phyloP scores from a whole-genome alignment of 129 eudicot species.

The Escallonia herrerae region DNA sequence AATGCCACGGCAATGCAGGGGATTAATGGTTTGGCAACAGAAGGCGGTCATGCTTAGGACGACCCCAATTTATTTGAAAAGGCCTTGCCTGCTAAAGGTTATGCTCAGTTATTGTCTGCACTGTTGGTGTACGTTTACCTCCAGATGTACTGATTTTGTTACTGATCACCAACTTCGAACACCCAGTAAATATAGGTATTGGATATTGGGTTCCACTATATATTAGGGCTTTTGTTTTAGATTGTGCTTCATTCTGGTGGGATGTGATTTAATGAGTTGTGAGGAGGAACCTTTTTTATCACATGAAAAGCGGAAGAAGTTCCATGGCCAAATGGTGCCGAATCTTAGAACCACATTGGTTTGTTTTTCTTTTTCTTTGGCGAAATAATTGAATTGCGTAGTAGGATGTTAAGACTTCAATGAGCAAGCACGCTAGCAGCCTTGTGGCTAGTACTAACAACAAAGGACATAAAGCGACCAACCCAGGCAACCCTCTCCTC shows the following conservation, averaged over 20 bases:
- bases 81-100: not conserved
- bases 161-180: not conserved
- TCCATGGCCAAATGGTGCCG: no score
- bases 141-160: not conserved
- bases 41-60: constrained; percentile 30
- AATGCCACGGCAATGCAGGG: constrained; percentile 55
- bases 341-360: no score
- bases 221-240: constrained; percentile 16
- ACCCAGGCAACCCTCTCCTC: no score
- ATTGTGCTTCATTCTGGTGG: constrained; percentile 24
- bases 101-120: not conserved
- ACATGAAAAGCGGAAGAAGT: not conserved
- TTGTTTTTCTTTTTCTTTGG: no score
- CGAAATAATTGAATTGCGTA: no score
- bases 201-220: constrained; percentile 6
- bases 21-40: constrained; percentile 14
- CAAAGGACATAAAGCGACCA: no score
- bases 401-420: no score
- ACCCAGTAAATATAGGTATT: constrained; percentile 10
- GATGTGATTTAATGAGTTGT: constrained; percentile 8
- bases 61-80: constrained; percentile 14
- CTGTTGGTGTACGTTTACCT: not conserved
- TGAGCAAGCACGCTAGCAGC: no score
- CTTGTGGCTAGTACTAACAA: no score
- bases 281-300: constrained; percentile 17